A percentile compares a stretch with the other conserved stretches of the same genome.
These are phyloP conservation scores for Metschnikowia kofuensis DNA, from an alignment of 805 yeast species.

Conservation along the genomic window DNA sequence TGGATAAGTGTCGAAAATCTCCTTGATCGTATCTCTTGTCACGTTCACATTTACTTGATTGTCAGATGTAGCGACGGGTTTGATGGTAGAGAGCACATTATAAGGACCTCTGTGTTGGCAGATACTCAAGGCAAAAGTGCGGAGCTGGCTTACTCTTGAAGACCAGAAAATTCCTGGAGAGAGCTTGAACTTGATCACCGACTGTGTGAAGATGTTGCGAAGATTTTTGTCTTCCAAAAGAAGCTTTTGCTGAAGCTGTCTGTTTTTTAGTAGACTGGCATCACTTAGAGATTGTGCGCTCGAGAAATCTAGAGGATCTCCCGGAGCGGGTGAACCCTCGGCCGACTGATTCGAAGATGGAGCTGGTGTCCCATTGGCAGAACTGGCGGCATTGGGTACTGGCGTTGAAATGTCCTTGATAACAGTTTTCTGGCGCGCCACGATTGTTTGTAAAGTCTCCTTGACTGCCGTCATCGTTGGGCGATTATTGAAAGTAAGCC, in stretches of 20 bases:
- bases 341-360: slow-evolving; percentile 22
- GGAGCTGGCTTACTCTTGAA: slow-evolving; percentile 68
- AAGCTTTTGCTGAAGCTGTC: slow-evolving; percentile 74
- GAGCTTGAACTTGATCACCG: slow-evolving; percentile 75
- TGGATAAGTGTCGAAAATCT: slow-evolving; percentile 90
- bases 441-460: slow-evolving; percentile 61
- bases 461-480: slow-evolving; percentile 75
- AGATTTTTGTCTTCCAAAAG: slow-evolving; percentile 66
- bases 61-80: slow-evolving; percentile 89
- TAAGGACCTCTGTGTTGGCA: slow-evolving; percentile 90
- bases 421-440: slow-evolving; percentile 61
- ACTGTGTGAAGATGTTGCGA: slow-evolving; percentile 77
- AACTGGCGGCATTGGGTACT: slow-evolving; percentile 1
- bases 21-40: slow-evolving; percentile 85
- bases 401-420: slow-evolving; percentile 32
- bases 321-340: slow-evolving; percentile 22
- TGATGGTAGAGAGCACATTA: slow-evolving; percentile 88
- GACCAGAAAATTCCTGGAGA: slow-evolving; percentile 87
- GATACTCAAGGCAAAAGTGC: slow-evolving; percentile 82
- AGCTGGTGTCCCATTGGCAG: slow-evolving; percentile 11
- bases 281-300: slow-evolving; percentile 32
- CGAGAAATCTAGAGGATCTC: slow-evolving; percentile 20
- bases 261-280: slow-evolving; percentile 59
- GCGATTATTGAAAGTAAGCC: slow-evolving; percentile 66
- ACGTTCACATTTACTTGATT: slow-evolving; percentile 91